These are phyloP conservation scores for Nakaseomyces bracarensis DNA, from an alignment of 1,139 yeast species.

Conservation along the genomic window DNA sequence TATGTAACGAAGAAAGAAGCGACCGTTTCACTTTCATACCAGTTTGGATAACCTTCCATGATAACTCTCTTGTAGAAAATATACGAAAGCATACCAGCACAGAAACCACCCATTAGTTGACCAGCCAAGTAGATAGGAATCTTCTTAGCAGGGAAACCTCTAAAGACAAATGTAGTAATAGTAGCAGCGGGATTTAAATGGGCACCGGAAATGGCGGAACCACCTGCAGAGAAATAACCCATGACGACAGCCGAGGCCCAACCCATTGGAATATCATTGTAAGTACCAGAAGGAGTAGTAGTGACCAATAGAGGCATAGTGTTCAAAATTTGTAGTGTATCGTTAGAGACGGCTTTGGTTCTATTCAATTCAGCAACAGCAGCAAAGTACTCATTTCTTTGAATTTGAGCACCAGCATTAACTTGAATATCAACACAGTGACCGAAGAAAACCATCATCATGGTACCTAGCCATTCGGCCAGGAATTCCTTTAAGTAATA, in stretches of 20 bases:
- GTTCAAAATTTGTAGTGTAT: conserved; percentile 13
- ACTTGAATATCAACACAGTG: conserved; percentile 42
- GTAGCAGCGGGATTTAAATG: conserved; percentile 41
- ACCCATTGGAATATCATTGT: conserved; percentile 37
- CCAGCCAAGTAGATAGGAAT: conserved; percentile 36
- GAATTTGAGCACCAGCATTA: conserved; percentile 20
- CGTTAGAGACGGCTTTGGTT: conserved; percentile 11
- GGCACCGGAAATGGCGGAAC: conserved; percentile 39
- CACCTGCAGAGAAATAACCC: conserved; percentile 39
- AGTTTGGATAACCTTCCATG: conserved; percentile 21
- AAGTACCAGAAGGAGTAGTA: conserved; percentile 35
- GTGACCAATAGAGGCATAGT: conserved; percentile 17
- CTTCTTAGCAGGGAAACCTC: conserved; percentile 39
- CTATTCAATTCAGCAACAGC: conserved; percentile 12
- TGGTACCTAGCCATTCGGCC: conserved; percentile 45
- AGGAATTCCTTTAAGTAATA: conserved; percentile 29
- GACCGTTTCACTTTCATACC: conserved; percentile 25
- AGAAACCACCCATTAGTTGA: conserved; percentile 37
- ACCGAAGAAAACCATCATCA: conserved; percentile 39
- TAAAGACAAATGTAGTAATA: conserved; percentile 34
- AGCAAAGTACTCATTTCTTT: conserved; percentile 15
- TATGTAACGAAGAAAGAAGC: conserved; percentile 40
- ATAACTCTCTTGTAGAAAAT: conserved; percentile 32
- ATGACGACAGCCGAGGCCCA: conserved; percentile 47
- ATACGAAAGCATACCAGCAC: conserved; percentile 35